Evolutionary conservation across 2,329 filamentous ascomycete genomes (phyloP).

Genomic region (Alternaria arborescens): DNA sequence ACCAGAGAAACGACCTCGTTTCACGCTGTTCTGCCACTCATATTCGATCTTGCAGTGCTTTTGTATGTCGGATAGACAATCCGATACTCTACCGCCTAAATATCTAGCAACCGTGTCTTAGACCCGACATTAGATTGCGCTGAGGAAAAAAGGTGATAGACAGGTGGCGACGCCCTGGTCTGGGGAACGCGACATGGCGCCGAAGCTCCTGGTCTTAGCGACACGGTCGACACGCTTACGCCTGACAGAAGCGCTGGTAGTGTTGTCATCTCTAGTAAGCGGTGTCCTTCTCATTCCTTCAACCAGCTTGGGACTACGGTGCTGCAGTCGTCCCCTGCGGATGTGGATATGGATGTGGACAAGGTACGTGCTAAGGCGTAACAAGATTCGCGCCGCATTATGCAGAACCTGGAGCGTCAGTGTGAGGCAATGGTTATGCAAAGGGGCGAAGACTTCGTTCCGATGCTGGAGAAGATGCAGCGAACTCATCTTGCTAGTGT

Average conservation of each 20-base stretch:
- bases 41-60: too few relatives aligned
- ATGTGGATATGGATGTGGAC: background rate
- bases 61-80: too few relatives aligned
- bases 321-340: background rate
- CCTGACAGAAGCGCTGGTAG: background rate
- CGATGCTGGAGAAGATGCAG: background rate
- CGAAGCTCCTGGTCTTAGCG: background rate
- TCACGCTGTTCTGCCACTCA: too few relatives aligned
- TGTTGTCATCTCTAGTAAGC: background rate
- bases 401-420: background rate
- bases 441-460: background rate
- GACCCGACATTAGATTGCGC: too few relatives aligned
- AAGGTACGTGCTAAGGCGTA: background rate
- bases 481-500: background rate
- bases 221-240: background rate
- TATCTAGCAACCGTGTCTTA: too few relatives aligned
- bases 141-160: background rate
- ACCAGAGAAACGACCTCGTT: too few relatives aligned
- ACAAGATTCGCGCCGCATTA: background rate
- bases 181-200: background rate
- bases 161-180: fast-evolving
- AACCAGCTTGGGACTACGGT: background rate
- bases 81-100: too few relatives aligned
- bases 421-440: background rate
- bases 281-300: background rate